Evolutionary conservation across 2,329 filamentous ascomycete genomes (phyloP), one percentile per base, ranked within the genome.

Genomic region (Thermothelomyces thermophilus): DNA sequence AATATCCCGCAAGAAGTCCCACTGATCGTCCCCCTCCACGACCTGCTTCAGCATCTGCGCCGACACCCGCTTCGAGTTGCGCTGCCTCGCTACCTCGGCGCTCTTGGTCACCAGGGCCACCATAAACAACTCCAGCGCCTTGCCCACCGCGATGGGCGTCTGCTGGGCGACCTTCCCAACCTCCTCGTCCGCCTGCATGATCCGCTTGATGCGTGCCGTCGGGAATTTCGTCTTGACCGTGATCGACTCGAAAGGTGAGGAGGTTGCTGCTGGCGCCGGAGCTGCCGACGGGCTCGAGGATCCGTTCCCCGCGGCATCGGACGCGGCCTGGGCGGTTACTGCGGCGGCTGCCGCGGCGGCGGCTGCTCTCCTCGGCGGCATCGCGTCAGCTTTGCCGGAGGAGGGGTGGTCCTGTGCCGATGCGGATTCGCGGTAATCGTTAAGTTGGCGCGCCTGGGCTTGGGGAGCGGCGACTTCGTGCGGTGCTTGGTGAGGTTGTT

Each of bases 151-250:
- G 50, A 95, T 94, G 14, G 91, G 91, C 0, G 93, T 96, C 54
- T 97, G 93, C 69, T 98, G 93, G 3, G 93, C 90, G 9, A 98
- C 93, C 71, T 98, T 98, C 55, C 93, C 93, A 0, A 98, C 90
- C 66, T 98, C 93, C 64, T 98, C 93, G 64, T 98, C 93, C 10
- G 91, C 91, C 70, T 98, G 93, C 93, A 98, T 97, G 63, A 98
- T 97, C 45, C 93, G 83, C 76, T 98, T 98, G 73, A 98, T 98
- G 55, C 93, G 80, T 13, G 93, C 93, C 28, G 95, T 95, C 1
- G 93, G 93, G 63, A 98, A 98, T 63, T 96, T 96, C 30, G 91
- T 97, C 68, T 82, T 87, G 60, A 98, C 89, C 37, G 89, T 76
- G 68, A 70, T 95, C 70, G 67, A 79, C 66, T 70, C 82, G 60